Percentiles rank a stretch among this genome's conserved stretches.
phyloP scores from a whole-genome alignment of 2,329 filamentous ascomycete genomes.

The Cladosporium sp. region DNA sequence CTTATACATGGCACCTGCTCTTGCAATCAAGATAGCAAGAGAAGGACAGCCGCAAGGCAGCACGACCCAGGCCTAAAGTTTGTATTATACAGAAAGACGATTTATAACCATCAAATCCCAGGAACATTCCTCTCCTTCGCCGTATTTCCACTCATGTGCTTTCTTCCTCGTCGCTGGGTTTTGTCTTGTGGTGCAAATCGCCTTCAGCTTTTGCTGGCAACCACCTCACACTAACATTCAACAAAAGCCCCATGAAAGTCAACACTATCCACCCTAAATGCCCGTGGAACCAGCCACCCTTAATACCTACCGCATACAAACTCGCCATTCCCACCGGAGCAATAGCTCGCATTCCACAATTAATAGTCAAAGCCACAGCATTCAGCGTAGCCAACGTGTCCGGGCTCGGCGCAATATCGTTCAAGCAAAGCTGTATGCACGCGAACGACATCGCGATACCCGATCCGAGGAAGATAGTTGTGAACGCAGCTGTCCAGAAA shows the following conservation, averaged over 20 bases:
- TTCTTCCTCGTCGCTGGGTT: conserved; percentile 15
- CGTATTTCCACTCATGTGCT: neutral
- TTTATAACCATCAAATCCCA: neutral
- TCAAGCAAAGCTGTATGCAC: conserved; percentile 69
- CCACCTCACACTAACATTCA: conserved; percentile 38
- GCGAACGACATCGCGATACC: conserved; percentile 71
- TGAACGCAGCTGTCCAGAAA: conserved; percentile 60
- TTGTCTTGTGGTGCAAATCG: conserved; percentile 21
- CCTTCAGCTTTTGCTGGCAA: conserved; percentile 39
- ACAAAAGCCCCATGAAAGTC: conserved; percentile 39
- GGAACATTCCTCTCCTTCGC: neutral
- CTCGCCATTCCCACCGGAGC: conserved; percentile 66
- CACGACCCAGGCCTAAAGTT: neutral
- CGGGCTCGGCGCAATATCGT: conserved; percentile 69
- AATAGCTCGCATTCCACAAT: conserved; percentile 64
- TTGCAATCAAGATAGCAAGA: neutral
- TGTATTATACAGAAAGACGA: neutral
- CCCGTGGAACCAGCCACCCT: conserved; percentile 61
- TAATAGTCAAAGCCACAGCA: conserved; percentile 63
- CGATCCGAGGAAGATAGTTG: conserved; percentile 55
- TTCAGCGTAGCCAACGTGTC: conserved; percentile 70
- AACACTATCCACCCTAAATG: conserved; percentile 67
- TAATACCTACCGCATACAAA: conserved; percentile 67
- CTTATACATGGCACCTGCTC: neutral
- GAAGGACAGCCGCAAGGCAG: neutral